Evolutionary conservation across 495 filamentous ascomycete species (phyloP).

Genomic region (Tuber magnatum): DNA sequence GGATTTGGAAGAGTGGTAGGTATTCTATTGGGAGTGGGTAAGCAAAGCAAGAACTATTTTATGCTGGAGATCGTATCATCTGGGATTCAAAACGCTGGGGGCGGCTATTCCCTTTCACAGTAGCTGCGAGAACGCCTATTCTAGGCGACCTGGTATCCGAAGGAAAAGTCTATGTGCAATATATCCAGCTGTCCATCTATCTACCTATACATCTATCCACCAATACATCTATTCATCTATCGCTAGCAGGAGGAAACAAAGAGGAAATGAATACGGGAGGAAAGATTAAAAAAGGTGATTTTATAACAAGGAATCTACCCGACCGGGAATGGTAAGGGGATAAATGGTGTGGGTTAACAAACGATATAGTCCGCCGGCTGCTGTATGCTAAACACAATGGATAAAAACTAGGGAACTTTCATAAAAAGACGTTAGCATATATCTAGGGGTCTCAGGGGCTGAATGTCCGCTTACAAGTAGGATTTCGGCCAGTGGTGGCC

Average conservation of each 20-base stretch:
- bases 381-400: not conserved
- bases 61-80: not conserved
- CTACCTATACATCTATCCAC: not conserved
- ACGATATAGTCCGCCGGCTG: not conserved
- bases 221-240: not conserved
- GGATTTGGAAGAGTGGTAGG: not conserved
- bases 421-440: not conserved
- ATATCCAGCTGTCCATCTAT: not conserved
- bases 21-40: not conserved
- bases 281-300: not conserved
- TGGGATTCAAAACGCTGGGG: not conserved
- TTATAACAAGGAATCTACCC: not conserved
- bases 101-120: not conserved
- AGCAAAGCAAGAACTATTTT: accelerated
- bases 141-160: not conserved
- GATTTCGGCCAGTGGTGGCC: not conserved
- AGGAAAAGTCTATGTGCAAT: not conserved
- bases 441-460: not conserved
- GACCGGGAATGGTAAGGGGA: not conserved
- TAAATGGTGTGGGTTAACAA: not conserved
- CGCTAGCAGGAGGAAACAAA: not conserved
- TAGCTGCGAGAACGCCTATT: not conserved
- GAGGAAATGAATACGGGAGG: not conserved
- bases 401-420: not conserved
- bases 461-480: not conserved